Evolutionary conservation across 345 rosid species (phyloP).

Genomic region (Schrenkiella parvula): DNA sequence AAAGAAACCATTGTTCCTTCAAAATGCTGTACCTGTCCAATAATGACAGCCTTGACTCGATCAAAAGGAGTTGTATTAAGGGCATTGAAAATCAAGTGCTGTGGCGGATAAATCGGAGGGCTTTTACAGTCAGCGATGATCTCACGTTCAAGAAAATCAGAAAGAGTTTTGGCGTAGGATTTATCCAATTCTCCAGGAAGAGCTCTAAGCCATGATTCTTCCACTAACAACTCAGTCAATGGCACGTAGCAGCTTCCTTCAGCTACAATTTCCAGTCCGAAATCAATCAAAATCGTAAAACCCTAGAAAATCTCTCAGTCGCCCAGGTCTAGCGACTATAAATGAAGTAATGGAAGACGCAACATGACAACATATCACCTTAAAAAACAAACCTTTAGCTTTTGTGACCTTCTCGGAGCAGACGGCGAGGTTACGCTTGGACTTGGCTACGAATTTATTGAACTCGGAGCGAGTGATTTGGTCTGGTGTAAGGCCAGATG

Average conservation of each 20-base stretch:
- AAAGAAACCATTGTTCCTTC: not conserved
- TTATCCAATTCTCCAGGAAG: conserved; percentile 67
- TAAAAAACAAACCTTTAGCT: conserved; percentile 41
- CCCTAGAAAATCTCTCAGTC: not conserved
- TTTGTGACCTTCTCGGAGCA: conserved; percentile 55
- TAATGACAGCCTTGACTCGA: conserved; percentile 71
- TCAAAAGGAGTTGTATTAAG: conserved; percentile 76
- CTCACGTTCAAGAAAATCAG: conserved; percentile 61
- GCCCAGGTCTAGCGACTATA: not conserved
- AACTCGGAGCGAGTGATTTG: conserved; percentile 56
- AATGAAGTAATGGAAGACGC: not conserved
- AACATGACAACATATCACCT: not conserved
- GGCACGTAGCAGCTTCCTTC: conserved; percentile 49
- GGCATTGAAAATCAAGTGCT: conserved; percentile 73
- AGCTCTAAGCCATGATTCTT: conserved; percentile 70
- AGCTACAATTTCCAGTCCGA: conserved; percentile 4
- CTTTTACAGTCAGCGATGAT: conserved; percentile 19
- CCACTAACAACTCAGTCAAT: conserved; percentile 81
- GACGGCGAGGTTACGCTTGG: conserved; percentile 62
- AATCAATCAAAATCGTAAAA: not conserved
- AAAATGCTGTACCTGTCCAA: conserved; percentile 59
- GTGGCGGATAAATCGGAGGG: conserved; percentile 68
- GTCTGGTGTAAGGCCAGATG: conserved; percentile 45
- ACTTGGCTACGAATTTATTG: conserved; percentile 59
- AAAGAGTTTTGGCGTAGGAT: conserved; percentile 56